These are phyloP conservation scores for Ogataea pilisensis DNA, from an alignment of 805 yeast genomes.

Conservation along the genomic window DNA sequence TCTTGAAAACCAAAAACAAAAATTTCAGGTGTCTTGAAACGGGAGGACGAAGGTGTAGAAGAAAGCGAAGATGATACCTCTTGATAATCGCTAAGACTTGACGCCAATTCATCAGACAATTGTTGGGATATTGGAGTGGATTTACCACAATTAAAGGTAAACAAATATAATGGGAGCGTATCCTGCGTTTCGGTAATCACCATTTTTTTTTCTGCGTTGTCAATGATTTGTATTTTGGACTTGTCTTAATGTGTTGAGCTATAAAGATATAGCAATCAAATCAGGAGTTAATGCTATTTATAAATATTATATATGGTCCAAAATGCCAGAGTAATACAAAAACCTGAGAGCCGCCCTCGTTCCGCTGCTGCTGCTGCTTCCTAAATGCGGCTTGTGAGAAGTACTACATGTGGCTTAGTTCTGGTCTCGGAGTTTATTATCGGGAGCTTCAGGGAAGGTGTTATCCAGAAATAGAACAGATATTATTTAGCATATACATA, in stretches of 20 bases:
- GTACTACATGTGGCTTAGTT: too few species aligned
- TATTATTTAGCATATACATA: too few species aligned
- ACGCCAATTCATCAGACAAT: conserved; percentile 28
- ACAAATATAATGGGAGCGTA: conserved; percentile 12
- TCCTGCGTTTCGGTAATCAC: not conserved
- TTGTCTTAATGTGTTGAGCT: not conserved
- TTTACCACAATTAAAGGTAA: conserved; percentile 60
- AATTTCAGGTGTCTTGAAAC: conserved; percentile 35
- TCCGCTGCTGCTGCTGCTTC: too few species aligned
- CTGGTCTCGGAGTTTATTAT: too few species aligned
- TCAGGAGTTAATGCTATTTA: too few species aligned
- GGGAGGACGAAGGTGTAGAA: conserved; percentile 9
- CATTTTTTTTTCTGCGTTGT: not conserved
- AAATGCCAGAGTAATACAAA: too few species aligned
- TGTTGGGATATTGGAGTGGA: conserved; percentile 32
- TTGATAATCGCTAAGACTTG: conserved; percentile 5
- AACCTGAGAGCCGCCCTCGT: too few species aligned
- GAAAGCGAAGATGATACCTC: not conserved
- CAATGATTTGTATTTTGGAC: not conserved
- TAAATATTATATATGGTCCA: too few species aligned
- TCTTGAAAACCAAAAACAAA: conserved; percentile 69
- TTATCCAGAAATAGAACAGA: too few species aligned
- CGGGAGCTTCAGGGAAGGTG: too few species aligned
- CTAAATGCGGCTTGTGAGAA: too few species aligned
- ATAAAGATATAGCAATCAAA: not conserved